Percentiles rank a stretch among this genome's conserved stretches.
Evolutionary conservation across 495 filamentous ascomycete genomes (phyloP).

Genomic region (Penicillium daleae): DNA sequence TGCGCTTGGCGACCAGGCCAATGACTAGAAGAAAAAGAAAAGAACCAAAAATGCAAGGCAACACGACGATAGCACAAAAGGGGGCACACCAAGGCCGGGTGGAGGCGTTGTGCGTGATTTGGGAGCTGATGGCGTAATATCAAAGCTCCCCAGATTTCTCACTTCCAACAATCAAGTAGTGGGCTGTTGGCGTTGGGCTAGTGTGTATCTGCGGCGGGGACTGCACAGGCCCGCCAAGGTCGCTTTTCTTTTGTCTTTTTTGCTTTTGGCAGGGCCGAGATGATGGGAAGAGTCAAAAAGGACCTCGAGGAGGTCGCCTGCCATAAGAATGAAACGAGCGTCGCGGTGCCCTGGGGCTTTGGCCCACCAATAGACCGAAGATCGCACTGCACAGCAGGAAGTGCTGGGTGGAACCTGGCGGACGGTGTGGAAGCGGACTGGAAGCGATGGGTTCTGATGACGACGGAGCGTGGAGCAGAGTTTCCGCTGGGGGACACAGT

Average conservation of each 20-base stretch:
- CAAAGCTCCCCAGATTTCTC: constrained; percentile 29
- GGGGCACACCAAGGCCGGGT: background rate
- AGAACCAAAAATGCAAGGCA: constrained; percentile 6
- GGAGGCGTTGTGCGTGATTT: constrained; percentile 29
- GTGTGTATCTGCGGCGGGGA: background rate
- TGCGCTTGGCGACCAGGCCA: constrained; percentile 20
- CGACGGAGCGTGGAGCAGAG: constrained; percentile 31
- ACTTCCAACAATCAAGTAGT: background rate
- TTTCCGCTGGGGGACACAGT: background rate
- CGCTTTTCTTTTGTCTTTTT: background rate
- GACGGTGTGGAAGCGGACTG: constrained; percentile 40
- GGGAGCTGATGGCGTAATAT: constrained; percentile 36
- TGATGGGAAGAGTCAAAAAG: background rate
- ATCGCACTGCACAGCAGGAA: constrained; percentile 19
- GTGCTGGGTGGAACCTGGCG: constrained; percentile 21
- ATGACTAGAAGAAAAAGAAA: constrained; percentile 15
- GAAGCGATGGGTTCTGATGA: constrained; percentile 35
- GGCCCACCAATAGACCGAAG: constrained; percentile 15
- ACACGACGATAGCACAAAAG: constrained; percentile 8
- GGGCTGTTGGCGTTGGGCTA: background rate
- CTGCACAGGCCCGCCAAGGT: background rate
- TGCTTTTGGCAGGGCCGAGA: constrained; percentile 1
- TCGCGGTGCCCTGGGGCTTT: background rate
- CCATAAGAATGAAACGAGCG: constrained; percentile 14
- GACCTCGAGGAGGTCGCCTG: background rate